phyloP scores from a whole-genome alignment of 2,329 filamentous ascomycete species.

The Monosporascus sp. region DNA sequence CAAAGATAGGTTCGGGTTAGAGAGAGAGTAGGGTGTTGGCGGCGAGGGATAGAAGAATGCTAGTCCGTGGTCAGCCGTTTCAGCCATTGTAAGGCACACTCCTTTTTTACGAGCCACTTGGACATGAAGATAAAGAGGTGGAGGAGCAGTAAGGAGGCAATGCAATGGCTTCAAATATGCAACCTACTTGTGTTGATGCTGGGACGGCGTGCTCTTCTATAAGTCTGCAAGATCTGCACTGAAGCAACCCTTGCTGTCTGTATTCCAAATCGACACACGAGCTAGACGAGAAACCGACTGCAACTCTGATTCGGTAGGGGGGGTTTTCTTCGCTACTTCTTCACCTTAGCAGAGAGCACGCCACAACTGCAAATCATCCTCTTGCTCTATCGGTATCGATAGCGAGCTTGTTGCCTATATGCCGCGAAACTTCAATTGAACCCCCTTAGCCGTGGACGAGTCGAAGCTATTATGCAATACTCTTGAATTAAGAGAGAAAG shows the following conservation, averaged over 20 bases:
- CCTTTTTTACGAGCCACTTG: background rate
- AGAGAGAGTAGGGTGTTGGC: slow-evolving; percentile 26
- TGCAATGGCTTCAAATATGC: background rate
- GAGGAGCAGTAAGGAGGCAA: background rate
- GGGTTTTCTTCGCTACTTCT: too few species aligned
- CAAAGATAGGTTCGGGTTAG: slow-evolving; percentile 25
- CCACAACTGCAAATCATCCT: too few species aligned
- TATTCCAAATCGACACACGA: background rate
- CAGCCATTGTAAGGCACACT: slow-evolving; percentile 11
- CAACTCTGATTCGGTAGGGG: background rate
- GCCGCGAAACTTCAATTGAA: too few species aligned
- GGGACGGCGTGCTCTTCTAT: background rate
- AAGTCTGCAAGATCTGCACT: background rate
- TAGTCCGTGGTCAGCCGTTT: slow-evolving; percentile 30
- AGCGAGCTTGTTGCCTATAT: too few species aligned
- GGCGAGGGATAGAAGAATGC: slow-evolving; percentile 32
- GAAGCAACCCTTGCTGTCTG: background rate
- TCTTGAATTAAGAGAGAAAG: too few species aligned
- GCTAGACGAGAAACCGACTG: background rate
- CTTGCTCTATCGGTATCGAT: too few species aligned
- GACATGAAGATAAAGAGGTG: background rate
- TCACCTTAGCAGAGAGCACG: too few species aligned
- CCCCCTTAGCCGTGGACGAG: too few species aligned
- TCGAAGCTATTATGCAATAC: too few species aligned
- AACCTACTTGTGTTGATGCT: background rate